Evolutionary conservation across 75 land plant species (phyloP).

Genomic region (Adiantum capillusveneris): DNA sequence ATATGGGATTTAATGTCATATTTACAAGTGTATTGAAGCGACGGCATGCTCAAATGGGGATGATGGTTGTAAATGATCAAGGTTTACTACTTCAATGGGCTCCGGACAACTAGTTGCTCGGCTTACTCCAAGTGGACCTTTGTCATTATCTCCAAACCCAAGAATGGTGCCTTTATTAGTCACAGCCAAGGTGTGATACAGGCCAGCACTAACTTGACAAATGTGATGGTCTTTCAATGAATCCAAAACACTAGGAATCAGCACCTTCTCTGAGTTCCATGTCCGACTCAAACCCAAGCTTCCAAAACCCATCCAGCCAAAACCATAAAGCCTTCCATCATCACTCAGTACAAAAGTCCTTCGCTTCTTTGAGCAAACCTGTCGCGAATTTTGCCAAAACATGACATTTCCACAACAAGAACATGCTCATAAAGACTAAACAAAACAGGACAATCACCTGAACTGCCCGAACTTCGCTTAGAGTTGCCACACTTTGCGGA

Average conservation of each 20-base stretch:
- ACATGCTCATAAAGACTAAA: too few species aligned
- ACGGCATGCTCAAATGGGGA: too few species aligned
- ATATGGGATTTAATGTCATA: too few species aligned
- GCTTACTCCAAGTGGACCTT: slow-evolving; percentile 50
- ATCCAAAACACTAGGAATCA: slow-evolving; percentile 44
- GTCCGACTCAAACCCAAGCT: slow-evolving; percentile 66
- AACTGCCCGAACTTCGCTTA: slow-evolving; percentile 54
- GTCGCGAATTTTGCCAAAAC: not conserved
- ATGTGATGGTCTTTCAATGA: slow-evolving; percentile 47
- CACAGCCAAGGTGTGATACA: slow-evolving; percentile 73
- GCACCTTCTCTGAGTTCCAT: slow-evolving; percentile 61
- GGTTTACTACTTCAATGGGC: not conserved
- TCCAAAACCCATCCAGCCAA: slow-evolving; percentile 92
- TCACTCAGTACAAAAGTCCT: slow-evolving; percentile 77
- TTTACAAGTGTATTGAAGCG: too few species aligned
- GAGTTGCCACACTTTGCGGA: slow-evolving; percentile 45
- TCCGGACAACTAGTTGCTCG: not conserved
- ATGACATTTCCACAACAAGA: too few species aligned
- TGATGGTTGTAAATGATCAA: too few species aligned
- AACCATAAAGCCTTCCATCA: slow-evolving; percentile 58
- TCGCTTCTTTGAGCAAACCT: slow-evolving; percentile 86
- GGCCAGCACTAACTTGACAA: slow-evolving; percentile 64
- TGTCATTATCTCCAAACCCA: slow-evolving; percentile 88
- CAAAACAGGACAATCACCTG: slow-evolving; percentile 39
- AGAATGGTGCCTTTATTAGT: slow-evolving; percentile 54